Percentiles rank a stretch among this genome's conserved stretches.
Evolutionary conservation across 2,329 filamentous ascomycete species (phyloP).

Genomic region (Nigrograna mackinnonii): DNA sequence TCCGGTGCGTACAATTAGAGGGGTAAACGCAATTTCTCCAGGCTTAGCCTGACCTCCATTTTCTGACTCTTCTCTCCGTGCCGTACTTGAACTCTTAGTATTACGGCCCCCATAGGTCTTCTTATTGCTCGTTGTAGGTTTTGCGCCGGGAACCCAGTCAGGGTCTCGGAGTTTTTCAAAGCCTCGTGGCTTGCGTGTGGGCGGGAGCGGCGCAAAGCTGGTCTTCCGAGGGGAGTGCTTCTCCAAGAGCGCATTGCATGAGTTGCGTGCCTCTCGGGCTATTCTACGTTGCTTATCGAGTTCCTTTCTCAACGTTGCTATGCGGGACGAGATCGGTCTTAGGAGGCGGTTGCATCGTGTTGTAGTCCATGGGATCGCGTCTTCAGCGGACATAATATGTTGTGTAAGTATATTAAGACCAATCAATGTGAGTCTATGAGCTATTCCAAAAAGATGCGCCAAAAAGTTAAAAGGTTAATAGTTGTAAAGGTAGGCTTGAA

Average conservation of each 20-base stretch:
- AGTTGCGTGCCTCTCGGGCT: conserved; percentile 21
- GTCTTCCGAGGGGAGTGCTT: conserved; percentile 21
- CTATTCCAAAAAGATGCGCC: not conserved
- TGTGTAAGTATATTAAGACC: conserved; percentile 5
- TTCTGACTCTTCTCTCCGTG: conserved; percentile 6
- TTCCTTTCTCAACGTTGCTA: conserved; percentile 42
- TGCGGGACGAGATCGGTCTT: conserved; percentile 45
- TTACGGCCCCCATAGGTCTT: conserved; percentile 37
- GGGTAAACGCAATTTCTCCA: conserved; percentile 39
- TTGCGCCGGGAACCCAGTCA: conserved; percentile 38
- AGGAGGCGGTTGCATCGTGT: conserved; percentile 48
- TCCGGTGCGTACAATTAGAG: conserved; percentile 34
- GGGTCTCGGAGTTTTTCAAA: conserved; percentile 38
- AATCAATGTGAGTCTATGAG: not conserved
- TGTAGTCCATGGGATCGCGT: conserved; percentile 45
- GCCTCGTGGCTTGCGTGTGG: conserved; percentile 27
- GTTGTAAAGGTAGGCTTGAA: not conserved
- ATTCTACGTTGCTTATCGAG: conserved; percentile 24
- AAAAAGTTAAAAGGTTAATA: not conserved
- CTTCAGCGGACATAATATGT: conserved; percentile 31
- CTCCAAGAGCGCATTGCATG: conserved; percentile 24
- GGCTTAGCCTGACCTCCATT: conserved; percentile 18
- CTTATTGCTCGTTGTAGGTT: conserved; percentile 21
- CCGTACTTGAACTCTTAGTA: conserved; percentile 15
- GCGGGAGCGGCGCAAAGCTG: not conserved